A percentile compares a stretch with the other conserved stretches of the same genome.
Conservation (phyloP, 208 protist species). For the Crithidia fasciculata region DNA sequence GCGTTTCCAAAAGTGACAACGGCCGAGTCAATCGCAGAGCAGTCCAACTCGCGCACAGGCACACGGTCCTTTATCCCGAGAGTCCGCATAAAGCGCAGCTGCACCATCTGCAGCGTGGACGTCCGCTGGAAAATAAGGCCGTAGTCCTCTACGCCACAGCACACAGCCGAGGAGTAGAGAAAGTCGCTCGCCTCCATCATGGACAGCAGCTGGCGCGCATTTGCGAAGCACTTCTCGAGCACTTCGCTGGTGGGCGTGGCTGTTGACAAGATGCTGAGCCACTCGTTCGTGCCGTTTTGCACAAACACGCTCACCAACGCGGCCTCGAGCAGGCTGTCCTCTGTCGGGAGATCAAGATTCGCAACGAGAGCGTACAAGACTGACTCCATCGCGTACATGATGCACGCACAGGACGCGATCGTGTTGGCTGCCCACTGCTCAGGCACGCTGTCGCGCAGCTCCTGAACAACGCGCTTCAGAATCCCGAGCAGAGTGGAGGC, state of each 20-base stretch:
- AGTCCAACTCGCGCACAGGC: conserved; percentile 74
- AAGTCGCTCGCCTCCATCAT: conserved; percentile 82
- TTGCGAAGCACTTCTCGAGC: conserved; percentile 58
- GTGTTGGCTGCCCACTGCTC: conserved; percentile 60
- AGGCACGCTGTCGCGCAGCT: conserved; percentile 50
- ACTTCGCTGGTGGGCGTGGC: conserved; percentile 55
- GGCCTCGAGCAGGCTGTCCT: conserved; percentile 85
- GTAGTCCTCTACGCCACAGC: conserved; percentile 87
- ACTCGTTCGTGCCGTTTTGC: conserved; percentile 55
- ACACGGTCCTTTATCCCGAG: conserved; percentile 72
- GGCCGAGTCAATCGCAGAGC: conserved; percentile 67
- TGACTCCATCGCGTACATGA: conserved; percentile 88
- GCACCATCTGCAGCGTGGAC: conserved; percentile 85
- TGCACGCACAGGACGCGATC: conserved; percentile 66
- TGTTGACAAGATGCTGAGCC: conserved; percentile 62
- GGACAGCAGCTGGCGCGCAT: conserved; percentile 48
- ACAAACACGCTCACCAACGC: conserved; percentile 72
- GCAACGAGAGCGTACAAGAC: conserved; percentile 83
- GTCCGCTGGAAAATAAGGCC: conserved; percentile 83
- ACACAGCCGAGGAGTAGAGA: conserved; percentile 76
- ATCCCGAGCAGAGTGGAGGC: conserved; percentile 70
- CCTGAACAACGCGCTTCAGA: conserved; percentile 76
- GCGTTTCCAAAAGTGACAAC: conserved; percentile 84
- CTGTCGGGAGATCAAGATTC: conserved; percentile 76
- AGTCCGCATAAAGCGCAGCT: conserved; percentile 62